A percentile compares a stretch with the other conserved stretches of the same genome.
Conservation (phyloP, 2,329 filamentous ascomycete genomes). For the Arachnopeziza araneosa region DNA sequence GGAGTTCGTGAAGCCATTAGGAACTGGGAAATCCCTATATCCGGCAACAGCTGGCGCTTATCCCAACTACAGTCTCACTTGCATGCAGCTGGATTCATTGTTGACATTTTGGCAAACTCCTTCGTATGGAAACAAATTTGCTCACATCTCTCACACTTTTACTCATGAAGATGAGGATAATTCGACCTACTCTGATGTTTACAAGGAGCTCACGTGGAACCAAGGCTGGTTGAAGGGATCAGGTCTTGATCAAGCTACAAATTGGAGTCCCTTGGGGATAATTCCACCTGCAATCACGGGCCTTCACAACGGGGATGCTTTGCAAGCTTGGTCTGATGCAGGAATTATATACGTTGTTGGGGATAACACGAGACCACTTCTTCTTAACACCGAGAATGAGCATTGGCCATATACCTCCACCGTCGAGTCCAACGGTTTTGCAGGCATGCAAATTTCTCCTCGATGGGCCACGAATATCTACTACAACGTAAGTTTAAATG, state of each 20-base stretch:
- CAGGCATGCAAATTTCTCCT: constrained; percentile 49
- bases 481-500: neutral
- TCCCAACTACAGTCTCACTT: constrained; percentile 29
- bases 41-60: constrained; percentile 29
- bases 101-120: constrained; percentile 45
- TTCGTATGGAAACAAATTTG: constrained; percentile 46
- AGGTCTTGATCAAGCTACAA: constrained; percentile 40
- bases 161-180: constrained; percentile 54
- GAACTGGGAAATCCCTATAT: constrained; percentile 46
- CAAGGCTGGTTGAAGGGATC: constrained; percentile 50
- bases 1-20: constrained; percentile 42
- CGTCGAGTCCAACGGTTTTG: constrained; percentile 45
- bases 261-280: constrained; percentile 48
- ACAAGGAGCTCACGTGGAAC: constrained; percentile 55
- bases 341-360: constrained; percentile 54
- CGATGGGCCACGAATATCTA: constrained; percentile 38
- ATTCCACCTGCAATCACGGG: constrained; percentile 60
- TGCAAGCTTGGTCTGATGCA: constrained; percentile 52
- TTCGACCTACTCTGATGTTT: constrained; percentile 50
- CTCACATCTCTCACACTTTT: constrained; percentile 56
- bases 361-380: constrained; percentile 51
- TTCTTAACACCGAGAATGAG: constrained; percentile 39
- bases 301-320: constrained; percentile 56
- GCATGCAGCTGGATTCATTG: constrained; percentile 45
- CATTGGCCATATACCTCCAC: constrained; percentile 52